A percentile compares a stretch with the other conserved stretches of the same genome.
These are phyloP conservation scores for Pelargonium myrrhifolium DNA, from an alignment of 441 rosid genomes.

Conservation along the genomic window DNA sequence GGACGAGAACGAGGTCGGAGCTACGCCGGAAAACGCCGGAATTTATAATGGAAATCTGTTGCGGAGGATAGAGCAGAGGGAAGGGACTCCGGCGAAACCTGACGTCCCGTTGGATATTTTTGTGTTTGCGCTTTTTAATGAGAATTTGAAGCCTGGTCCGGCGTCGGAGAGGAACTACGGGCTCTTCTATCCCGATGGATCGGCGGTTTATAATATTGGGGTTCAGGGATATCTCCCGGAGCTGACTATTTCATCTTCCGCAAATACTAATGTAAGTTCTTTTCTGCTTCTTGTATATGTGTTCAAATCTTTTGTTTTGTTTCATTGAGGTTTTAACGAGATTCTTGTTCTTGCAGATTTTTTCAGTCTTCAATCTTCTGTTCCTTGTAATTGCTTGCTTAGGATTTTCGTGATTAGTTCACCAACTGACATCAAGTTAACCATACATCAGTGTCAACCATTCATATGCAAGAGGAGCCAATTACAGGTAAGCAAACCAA, in stretches of 20 bases:
- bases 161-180: conserved; percentile 81
- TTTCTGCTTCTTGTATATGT: neutral
- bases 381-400: conserved; percentile 20
- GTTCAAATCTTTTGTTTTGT: neutral
- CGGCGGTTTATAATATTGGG: conserved; percentile 67
- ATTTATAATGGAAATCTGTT: conserved; percentile 59
- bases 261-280: conserved; percentile 26
- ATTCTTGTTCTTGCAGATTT: conserved; percentile 37
- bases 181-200: conserved; percentile 61
- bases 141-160: conserved; percentile 72
- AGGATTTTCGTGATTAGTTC: conserved; percentile 18
- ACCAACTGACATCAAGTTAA: neutral
- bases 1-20: conserved; percentile 58
- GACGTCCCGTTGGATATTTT: conserved; percentile 26
- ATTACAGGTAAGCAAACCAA: neutral
- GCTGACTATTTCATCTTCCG: conserved; percentile 29
- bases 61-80: conserved; percentile 35
- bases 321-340: neutral
- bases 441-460: neutral
- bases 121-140: conserved; percentile 77
- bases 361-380: conserved; percentile 28
- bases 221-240: conserved; percentile 60
- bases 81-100: conserved; percentile 31
- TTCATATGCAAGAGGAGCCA: neutral
- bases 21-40: conserved; percentile 53